Evolutionary conservation across 805 yeast genomes (phyloP), one percentile per base, ranked within the genome.

Genomic region (Yamadazyma endophytica): DNA sequence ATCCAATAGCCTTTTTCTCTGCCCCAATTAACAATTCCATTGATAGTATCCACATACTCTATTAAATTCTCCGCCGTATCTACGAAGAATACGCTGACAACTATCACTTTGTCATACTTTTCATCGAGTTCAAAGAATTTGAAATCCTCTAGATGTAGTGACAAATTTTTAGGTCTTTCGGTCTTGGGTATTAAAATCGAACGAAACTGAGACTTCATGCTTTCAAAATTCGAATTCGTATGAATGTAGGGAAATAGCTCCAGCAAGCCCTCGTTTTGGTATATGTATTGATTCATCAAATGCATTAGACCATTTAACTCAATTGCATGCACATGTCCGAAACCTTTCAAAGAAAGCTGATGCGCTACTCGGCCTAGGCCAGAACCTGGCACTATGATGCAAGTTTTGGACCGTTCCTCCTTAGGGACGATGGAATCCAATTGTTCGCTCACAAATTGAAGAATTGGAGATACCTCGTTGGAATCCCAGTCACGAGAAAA

Each of bases 11-110:
- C 80, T 17, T 42, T 43, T 29, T 31, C 29, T 11, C 13, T 12
- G 11, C 18, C 23, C 13, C 45, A 46, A 3, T 25, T 26, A 7
- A 43, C 39, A 20, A 49, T 19, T 13, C 30, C 23, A 12, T 72
- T 71, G 21, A 90, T 77, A 1, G 81, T 58, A 32, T 81, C 82
- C 33, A 90, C 55, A 54, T 89, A 89, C 24, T 77, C 80, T 40
- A 90, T 65, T 29, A 86, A 51, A 48, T 89, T 85, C 46, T 86
- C 95, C 0, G 97, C 97, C 0, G 97, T 90, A 56, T 90, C 97
- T 17, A 90, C 66, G 58, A 90, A 89, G 50, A 82, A 90, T 4
- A 81, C 82, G 0, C 84, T 70, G 3, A 79, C 73, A 2, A 83
- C 64, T 4, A 81, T 70, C 13, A 82, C 58, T 34, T 69, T 69